Conservation (phyloP, 2,329 filamentous ascomycete species). For the Calonectria montana region DNA sequence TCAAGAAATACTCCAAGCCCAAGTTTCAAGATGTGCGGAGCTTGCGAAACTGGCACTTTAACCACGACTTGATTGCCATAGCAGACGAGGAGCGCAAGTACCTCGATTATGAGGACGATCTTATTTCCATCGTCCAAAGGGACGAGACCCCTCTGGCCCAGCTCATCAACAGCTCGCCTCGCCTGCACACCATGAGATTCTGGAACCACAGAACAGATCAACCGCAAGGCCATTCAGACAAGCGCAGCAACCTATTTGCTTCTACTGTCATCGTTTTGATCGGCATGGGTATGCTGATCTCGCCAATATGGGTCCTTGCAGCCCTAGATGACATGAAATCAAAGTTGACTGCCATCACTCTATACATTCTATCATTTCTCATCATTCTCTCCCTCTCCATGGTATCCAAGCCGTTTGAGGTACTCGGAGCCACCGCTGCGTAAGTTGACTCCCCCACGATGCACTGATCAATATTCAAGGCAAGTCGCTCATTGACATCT, state of each 20-base stretch:
- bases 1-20: background rate
- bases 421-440: slow-evolving; percentile 33
- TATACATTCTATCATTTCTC: slow-evolving; percentile 38
- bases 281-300: slow-evolving; percentile 45
- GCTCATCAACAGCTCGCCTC: background rate
- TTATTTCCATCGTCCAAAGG: background rate
- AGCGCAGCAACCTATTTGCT: slow-evolving; percentile 38
- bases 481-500: background rate
- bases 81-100: background rate
- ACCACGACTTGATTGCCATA: background rate
- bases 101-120: background rate
- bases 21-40: background rate
- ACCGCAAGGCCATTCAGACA: slow-evolving; percentile 15
- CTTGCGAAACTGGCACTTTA: background rate
- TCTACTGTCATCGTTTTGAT: slow-evolving; percentile 36
- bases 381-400: slow-evolving; percentile 25
- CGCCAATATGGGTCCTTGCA: slow-evolving; percentile 48
- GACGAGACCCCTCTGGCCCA: background rate
- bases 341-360: slow-evolving; percentile 46
- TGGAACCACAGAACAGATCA: background rate
- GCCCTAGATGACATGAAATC: slow-evolving; percentile 15
- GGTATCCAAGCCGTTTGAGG: slow-evolving; percentile 33
- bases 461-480: background rate
- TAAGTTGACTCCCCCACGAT: slow-evolving; percentile 2
- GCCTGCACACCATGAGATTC: background rate